Evolutionary conservation across 148 eudicot genomes (phyloP), one percentile per base, ranked within the genome.

Genomic region (Silene latifolia): DNA sequence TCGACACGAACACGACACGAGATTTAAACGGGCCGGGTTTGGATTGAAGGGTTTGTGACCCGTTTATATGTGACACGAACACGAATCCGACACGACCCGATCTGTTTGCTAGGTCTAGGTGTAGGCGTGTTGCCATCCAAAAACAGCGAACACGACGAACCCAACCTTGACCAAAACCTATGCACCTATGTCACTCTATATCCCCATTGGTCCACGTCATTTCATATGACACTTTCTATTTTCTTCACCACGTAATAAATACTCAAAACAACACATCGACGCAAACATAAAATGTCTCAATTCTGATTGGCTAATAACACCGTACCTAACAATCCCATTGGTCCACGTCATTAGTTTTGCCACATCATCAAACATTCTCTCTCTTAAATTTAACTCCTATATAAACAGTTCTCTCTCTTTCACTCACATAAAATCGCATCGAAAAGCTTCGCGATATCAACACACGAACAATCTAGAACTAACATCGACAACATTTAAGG

Each of bases 321-420:
- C 54, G 53, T 63, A 3, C 27, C 27, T 53, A 60, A 11, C 59
- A 25, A 39, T 58, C 77, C 51, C 1, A 88, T 85, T 86, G 90
- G 88, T 82, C 87, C 94, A 90, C 85, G 80, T 83, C 80, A 85
- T n/a, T 72, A 67, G 0, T 35, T 18, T 23, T 84, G 91, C 83
- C 93, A 84, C 84, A 71, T 73, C 72, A 19, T 29, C 67, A 18
- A 71, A 71, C 63, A 10, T 72, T 61, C 68, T 24, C 77, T 53
- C 74, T 63, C 66, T 12, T 27, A n/a, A 23, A 18, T 8, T 7
- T 35, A 44, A 17, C 13, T 59, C 54, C 66, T 77, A 56, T 51
- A 73, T 32, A 73, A 25, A 21, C 61, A 25, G 29, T 3, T 27
- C 29, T 27, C 29, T n/a, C n/a, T n/a, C n/a, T n/a, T n/a, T n/a